A percentile compares a stretch with the other conserved stretches of the same genome.
phyloP scores from a whole-genome alignment of 192 early-diverging fungal genomes.

The Geranomyces michiganensis region DNA sequence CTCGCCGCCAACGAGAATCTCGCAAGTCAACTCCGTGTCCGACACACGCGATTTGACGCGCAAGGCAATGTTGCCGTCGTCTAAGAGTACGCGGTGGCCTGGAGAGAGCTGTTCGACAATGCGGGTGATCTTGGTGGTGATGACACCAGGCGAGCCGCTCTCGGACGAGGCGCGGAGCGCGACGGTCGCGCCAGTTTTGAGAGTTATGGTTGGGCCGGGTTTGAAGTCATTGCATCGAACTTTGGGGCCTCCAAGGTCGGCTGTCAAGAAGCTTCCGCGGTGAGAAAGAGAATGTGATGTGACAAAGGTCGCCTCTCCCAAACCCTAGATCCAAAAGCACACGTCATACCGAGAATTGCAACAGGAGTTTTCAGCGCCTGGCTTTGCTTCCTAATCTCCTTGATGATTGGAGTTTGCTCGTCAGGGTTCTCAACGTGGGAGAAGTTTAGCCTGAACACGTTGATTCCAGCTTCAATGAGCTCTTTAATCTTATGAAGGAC shows the following conservation, averaged over 20 bases:
- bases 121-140: slow-evolving; percentile 48
- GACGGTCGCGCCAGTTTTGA: slow-evolving; percentile 31
- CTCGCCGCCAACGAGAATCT: slow-evolving; percentile 51
- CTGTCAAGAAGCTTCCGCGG: slow-evolving; percentile 23
- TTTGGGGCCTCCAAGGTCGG: slow-evolving; percentile 60
- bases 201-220: slow-evolving; percentile 44
- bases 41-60: slow-evolving; percentile 47
- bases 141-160: slow-evolving; percentile 43
- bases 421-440: slow-evolving; percentile 53
- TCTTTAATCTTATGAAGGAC: neutral
- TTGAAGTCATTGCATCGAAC: slow-evolving; percentile 59
- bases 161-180: slow-evolving; percentile 38
- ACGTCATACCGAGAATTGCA: slow-evolving; percentile 47
- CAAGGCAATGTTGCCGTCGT: slow-evolving; percentile 53
- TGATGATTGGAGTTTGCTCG: slow-evolving; percentile 48
- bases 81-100: slow-evolving; percentile 57
- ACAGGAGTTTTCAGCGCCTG: slow-evolving; percentile 48
- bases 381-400: slow-evolving; percentile 49
- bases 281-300: too few relatives aligned
- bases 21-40: slow-evolving; percentile 43
- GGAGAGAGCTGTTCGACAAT: slow-evolving; percentile 49
- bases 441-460: slow-evolving; percentile 60
- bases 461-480: slow-evolving; percentile 48
- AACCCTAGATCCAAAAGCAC: neutral
- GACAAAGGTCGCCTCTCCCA: too few relatives aligned